Conservation (phyloP, 495 filamentous ascomycete genomes). For the Jackrogersella multiformis region DNA sequence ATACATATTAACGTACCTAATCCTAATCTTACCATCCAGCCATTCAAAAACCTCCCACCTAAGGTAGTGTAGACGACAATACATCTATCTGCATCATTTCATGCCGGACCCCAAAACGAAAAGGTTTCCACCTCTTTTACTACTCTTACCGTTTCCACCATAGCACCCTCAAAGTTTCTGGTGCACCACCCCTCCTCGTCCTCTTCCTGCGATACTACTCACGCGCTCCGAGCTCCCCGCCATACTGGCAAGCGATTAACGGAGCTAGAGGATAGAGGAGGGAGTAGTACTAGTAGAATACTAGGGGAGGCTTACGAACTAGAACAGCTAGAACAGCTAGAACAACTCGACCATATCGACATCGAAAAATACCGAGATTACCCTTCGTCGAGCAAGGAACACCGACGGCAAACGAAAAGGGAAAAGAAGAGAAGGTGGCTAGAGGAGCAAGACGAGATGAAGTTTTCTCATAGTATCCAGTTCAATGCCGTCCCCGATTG, state of each 20-base stretch:
- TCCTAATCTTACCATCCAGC: neutral
- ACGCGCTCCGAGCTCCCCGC: constrained; percentile 34
- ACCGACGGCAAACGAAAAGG: constrained; percentile 48
- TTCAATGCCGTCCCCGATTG: constrained; percentile 99
- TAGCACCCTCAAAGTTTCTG: constrained; percentile 43
- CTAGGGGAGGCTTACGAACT: constrained; percentile 50
- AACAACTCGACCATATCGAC: constrained; percentile 3
- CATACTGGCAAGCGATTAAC: constrained; percentile 35
- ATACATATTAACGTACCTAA: neutral
- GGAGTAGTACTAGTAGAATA: constrained; percentile 40
- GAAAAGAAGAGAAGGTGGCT: constrained; percentile 64
- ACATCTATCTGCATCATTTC: too few relatives aligned
- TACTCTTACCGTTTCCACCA: constrained; percentile 44
- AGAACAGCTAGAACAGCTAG: constrained; percentile 7
- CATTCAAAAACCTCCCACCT: neutral
- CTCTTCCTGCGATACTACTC: constrained; percentile 47
- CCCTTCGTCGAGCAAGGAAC: constrained; percentile 20
- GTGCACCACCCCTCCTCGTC: constrained; percentile 57
- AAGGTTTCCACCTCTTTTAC: neutral
- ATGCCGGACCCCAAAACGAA: constrained; percentile 4
- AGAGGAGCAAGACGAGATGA: constrained; percentile 84
- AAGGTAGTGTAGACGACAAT: too few relatives aligned
- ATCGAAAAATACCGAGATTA: neutral
- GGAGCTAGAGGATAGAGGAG: constrained; percentile 51
- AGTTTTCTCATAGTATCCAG: constrained; percentile 99